These are phyloP conservation scores for Syzygium syzygioides DNA, from an alignment of 441 rosid species.

Conservation along the genomic window DNA sequence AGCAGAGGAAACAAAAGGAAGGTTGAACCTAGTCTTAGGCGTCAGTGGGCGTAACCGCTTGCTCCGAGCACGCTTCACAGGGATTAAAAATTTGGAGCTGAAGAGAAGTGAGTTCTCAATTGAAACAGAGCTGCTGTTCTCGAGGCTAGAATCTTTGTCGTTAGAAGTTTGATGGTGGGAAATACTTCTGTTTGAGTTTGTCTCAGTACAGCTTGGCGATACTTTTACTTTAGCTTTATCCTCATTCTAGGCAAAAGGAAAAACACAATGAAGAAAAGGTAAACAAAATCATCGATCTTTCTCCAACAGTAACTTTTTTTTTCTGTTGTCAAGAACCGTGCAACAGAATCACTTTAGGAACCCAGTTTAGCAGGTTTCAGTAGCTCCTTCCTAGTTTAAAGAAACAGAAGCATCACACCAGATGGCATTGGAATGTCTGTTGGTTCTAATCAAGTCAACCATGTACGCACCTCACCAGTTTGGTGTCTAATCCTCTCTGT, in stretches of 20 bases:
- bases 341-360: neutral
- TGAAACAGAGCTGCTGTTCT: constrained; percentile 55
- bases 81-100: constrained; percentile 25
- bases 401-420: neutral
- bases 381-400: neutral
- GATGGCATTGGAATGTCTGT: neutral
- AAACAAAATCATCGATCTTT: neutral
- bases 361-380: neutral
- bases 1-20: constrained; percentile 17
- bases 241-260: constrained; percentile 13
- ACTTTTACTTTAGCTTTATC: constrained; percentile 36
- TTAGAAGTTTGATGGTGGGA: constrained; percentile 23
- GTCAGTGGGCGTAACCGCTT: constrained; percentile 50
- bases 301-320: neutral
- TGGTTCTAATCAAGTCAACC: neutral
- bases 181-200: constrained; percentile 24
- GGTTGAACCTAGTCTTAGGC: constrained; percentile 13
- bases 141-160: constrained; percentile 41
- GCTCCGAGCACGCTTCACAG: constrained; percentile 80
- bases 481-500: neutral
- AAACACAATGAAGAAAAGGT: neutral
- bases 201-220: constrained; percentile 25
- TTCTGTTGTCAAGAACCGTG: neutral
- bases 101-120: constrained; percentile 31
- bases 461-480: neutral